These are phyloP conservation scores for Suhomyces panamericanus DNA, from an alignment of 1,139 yeast species.

Conservation along the genomic window DNA sequence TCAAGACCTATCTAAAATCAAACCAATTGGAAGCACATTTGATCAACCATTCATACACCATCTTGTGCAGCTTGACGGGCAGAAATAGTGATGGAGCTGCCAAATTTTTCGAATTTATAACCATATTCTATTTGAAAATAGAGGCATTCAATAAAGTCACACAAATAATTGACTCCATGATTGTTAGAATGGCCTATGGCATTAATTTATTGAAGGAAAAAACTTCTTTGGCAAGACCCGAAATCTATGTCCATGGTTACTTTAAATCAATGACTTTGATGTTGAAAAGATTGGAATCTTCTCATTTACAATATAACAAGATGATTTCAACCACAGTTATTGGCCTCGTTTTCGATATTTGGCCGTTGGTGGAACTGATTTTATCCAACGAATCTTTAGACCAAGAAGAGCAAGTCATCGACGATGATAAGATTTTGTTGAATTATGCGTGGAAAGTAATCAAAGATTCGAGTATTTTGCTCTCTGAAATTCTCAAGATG, in stretches of 20 bases:
- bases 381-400: constrained; percentile 50
- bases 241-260: constrained; percentile 55
- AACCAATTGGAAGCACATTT: constrained; percentile 6
- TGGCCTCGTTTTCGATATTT: constrained; percentile 33
- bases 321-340: constrained; percentile 9
- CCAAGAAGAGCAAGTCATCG: constrained; percentile 24
- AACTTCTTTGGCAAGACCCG: constrained; percentile 23
- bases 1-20: constrained; percentile 1
- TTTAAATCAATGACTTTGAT: constrained; percentile 58
- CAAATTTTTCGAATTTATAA: constrained; percentile 54
- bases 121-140: constrained; percentile 22
- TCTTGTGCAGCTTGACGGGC: constrained; percentile 53
- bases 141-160: constrained; percentile 16
- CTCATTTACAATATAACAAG: constrained; percentile 6
- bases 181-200: constrained; percentile 29
- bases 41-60: constrained; percentile 6
- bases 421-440: constrained; percentile 51
- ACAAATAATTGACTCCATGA: constrained; percentile 33
- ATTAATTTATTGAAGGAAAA: constrained; percentile 28
- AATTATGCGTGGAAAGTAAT: constrained; percentile 83
- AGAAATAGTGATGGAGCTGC: constrained; percentile 85
- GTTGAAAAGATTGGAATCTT: constrained; percentile 2
- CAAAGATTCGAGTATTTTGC: constrained; percentile 67
- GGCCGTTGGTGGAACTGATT: constrained; percentile 57
- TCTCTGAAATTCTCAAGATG: constrained; percentile 41